Base-by-base conservation (phyloP, 176 grass and related monocot genomes). In the Phragmites australis region DNA sequence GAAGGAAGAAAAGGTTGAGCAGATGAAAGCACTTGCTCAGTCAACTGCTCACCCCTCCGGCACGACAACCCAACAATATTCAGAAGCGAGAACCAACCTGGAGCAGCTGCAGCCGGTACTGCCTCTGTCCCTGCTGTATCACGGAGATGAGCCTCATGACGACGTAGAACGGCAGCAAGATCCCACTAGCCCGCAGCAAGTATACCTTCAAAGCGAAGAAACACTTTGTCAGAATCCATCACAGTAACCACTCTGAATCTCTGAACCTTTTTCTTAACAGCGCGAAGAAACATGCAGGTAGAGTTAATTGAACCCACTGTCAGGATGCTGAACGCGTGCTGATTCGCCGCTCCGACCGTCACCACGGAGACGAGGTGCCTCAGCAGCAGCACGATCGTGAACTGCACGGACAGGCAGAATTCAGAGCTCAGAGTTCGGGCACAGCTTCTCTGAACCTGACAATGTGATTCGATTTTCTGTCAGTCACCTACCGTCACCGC, bases 91-190 rank as follows among this genome's bases (percentile, higher is more conserved):
- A 69, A 59, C 82, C 32, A 48, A 92, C 90, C 76, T 81, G 75
- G 70, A 89, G 70, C 54, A 81, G 75, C 63, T 84, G 85, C 55
- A 91, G 31, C 26, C 79, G 85, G 68, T 91, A 88, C 47, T 84
- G 85, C 31, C n/a, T 46, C 30, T 84, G 84, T 8, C 85, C 88
- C n/a, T 81, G 82, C 82, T 94, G 92, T 66, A 94, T 83, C 17
- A 66, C 80, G 4, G 88, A 86, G 75, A 94, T 88, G 68, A 94
- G 69, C 70, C 82, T 50, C 82, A 94, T 88, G 16, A 94, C 65
- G 1, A 72, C 84, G 68, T 91, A 94, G 74, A 88, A 94, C 2
- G 92, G 92, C 80, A 94, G 53, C 48, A 94, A 63, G 70, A 94
- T 94, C 64, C 86, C 92, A 57, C 86, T 89, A 1, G 88, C 92